Percentiles rank a stretch among this genome's conserved stretches.
phyloP scores from a whole-genome alignment of 176 grass and related monocot genomes.

The Phoenix roebelenii region DNA sequence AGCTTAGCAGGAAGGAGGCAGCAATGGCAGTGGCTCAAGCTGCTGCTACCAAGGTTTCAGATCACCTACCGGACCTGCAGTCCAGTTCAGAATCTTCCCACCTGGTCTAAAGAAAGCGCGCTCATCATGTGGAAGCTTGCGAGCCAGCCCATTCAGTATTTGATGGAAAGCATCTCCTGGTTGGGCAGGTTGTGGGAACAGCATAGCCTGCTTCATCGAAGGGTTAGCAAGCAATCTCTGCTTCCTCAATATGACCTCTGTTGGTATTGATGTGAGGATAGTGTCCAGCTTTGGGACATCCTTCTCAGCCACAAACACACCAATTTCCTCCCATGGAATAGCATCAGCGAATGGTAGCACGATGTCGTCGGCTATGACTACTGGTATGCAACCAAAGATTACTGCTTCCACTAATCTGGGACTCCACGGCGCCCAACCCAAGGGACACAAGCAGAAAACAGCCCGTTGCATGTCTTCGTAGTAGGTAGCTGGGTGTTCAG shows the following conservation, averaged over 20 bases:
- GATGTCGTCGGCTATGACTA: slow-evolving; percentile 6
- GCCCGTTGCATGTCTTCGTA: slow-evolving; percentile 13
- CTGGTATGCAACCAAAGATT: slow-evolving; percentile 12
- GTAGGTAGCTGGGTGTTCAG: slow-evolving; percentile 1
- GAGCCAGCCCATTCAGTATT: slow-evolving; percentile 8
- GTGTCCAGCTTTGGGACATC: slow-evolving; percentile 1
- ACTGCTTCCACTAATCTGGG: slow-evolving; percentile 11
- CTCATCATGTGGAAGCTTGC: slow-evolving; percentile 4
- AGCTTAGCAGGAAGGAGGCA: too few relatives aligned
- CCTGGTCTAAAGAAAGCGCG: background rate
- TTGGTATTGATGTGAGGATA: background rate
- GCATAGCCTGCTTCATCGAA: slow-evolving; percentile 5
- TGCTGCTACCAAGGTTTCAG: background rate
- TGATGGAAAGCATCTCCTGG: slow-evolving; percentile 13
- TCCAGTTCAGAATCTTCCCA: slow-evolving; percentile 10
- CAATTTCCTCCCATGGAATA: slow-evolving; percentile 12
- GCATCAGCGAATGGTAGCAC: slow-evolving; percentile 9
- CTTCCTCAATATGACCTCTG: slow-evolving; percentile 2
- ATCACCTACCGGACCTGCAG: background rate
- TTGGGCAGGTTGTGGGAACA: background rate
- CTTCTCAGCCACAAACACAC: slow-evolving; percentile 7
- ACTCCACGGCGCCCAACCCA: slow-evolving; percentile 14
- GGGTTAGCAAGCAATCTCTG: slow-evolving; percentile 4
- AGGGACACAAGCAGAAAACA: slow-evolving; percentile 6
- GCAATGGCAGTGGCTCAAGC: too few relatives aligned